Base-by-base conservation (phyloP, 371 early-diverging fungal species). In the Mucor saturninus region DNA sequence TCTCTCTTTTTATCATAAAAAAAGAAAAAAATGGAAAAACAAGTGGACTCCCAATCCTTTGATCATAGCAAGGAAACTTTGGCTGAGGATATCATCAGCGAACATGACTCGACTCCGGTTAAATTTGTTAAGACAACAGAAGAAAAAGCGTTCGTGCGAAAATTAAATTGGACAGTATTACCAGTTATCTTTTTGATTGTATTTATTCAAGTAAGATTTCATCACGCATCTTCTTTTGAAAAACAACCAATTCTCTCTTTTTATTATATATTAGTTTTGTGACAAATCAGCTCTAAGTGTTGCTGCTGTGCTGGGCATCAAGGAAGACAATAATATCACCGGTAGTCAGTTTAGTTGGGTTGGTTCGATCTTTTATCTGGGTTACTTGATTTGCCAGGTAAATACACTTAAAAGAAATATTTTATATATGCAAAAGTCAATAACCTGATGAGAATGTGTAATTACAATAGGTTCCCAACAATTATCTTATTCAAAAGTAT, bases 281-380 rank as follows among this genome's bases (percentile, higher is more conserved):
- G 79, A 79, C 40, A 79, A 79, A 63, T 68, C 79, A 15, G 67
- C 73, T 30, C 43, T 79, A 14, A 71, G 69, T 39, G 62, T 69
- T 42, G 74, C 71, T 29, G 70, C 74, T 42, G 73, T 79, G 1
- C 50, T 76, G 11, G 76, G 79, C 9, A 63, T 79, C 30, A 65
- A 62, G 6, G 39, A 59, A 6, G 79, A 79, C 32, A 56, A 68
- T 6, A 21, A 64, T 5, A 39, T 75, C 8, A 42, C 49, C 21
- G 72, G 62, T 1, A 50, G 46, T 29, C 66, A 76, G 26, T 79
- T 67, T 45, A 66, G 65, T 50, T 74, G 58, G 74, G 29, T 75
- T 11, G 65, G 76, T 1, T 67, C 79, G 2, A 64, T 79, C 5
- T 76, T 79, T 15, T 76, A 76, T 32, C 11, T 76, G 2, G 79